Conservation (phyloP, 371 early-diverging fungal genomes). For the Zancudomyces culisetae region DNA sequence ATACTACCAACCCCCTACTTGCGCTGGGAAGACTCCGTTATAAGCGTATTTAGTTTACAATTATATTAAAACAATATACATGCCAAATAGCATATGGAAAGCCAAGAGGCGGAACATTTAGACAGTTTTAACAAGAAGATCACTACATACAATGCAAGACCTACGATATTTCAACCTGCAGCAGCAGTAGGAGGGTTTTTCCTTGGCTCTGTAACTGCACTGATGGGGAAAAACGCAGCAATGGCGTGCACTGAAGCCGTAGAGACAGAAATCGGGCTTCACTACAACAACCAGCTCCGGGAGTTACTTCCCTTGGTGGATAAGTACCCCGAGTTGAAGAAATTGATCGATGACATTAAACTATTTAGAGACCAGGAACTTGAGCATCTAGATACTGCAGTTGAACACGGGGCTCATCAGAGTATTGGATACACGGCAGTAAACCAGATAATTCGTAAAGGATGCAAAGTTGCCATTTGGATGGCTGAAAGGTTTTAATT, state of each 20-base stretch:
- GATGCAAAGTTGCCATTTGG: conserved; percentile 73
- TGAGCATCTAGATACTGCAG: conserved; percentile 81
- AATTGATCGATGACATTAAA: conserved; percentile 11
- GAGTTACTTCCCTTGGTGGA: conserved; percentile 2
- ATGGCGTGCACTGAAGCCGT: conserved; percentile 98
- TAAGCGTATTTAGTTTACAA: too few relatives aligned
- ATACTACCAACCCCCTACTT: too few relatives aligned
- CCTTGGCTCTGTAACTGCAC: conserved; percentile 70
- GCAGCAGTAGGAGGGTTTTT: conserved; percentile 78
- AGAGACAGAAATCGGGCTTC: conserved; percentile 89
- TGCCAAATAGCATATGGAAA: conserved; percentile 64
- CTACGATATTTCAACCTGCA: conserved; percentile 63
- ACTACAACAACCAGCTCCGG: conserved; percentile 69
- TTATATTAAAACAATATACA: too few relatives aligned
- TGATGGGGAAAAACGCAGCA: conserved; percentile 82
- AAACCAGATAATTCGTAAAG: conserved; percentile 50
- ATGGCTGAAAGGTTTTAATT: conserved; percentile 39
- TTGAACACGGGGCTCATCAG: conserved; percentile 68
- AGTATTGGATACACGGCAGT: conserved; percentile 58
- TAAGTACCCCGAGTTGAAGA: conserved; percentile 9
- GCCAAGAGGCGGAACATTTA: conserved; percentile 78
- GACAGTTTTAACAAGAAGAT: conserved; percentile 56
- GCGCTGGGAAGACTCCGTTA: too few relatives aligned
- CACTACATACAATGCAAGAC: conserved; percentile 57
- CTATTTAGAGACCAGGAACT: conserved; percentile 89